Evolutionary conservation across 805 yeast species (phyloP), one percentile per base, ranked within the genome.

Genomic region (Yarrowia alimentaria): DNA sequence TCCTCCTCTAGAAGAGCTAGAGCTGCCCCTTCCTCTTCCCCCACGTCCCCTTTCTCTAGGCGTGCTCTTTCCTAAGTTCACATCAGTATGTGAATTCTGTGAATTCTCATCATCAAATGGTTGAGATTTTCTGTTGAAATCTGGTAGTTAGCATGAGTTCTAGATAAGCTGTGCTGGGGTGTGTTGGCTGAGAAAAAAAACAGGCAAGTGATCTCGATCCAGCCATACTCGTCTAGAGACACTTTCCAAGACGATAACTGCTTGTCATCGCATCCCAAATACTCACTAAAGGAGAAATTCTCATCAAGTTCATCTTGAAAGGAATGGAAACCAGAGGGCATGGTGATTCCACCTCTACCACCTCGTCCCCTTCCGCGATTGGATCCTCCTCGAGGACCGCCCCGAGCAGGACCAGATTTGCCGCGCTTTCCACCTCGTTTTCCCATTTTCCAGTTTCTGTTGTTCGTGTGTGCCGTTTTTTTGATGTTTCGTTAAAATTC

Each of bases 371-470:
- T n/a, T 10, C 29, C 29, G 6, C 29, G 6, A 11, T n/a, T n/a
- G 6, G 19, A 2, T 9, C 33, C 12, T 29, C 33, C 18, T 16
- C 33, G 19, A 13, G 19, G 6, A 13, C 33, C 18, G 21, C 43
- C 30, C 12, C 43, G 33, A 18, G 33, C 33, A n/a, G n/a, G n/a
- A n/a, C n/a, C n/a, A n/a, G n/a, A n/a, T n/a, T n/a, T n/a, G n/a
- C 47, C 47, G 18, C 47, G 47, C 19, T 40, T 40, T 19, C 47
- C 47, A 12, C 47, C 47, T 40, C 47, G 47, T 40, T 40, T 40
- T 13, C 14, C 33, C 47, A 40, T 40, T 18, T 40, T 13, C 14
- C 33, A 32, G 28, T 40, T 18, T n/a, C 19, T 29, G 33, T n/a
- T 25, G n/a, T 26, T 7, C 6, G 24, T 38, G 22, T n/a, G 16